Conservation (phyloP, 768 basidiomycete species). For the Termitomyces sp. region DNA sequence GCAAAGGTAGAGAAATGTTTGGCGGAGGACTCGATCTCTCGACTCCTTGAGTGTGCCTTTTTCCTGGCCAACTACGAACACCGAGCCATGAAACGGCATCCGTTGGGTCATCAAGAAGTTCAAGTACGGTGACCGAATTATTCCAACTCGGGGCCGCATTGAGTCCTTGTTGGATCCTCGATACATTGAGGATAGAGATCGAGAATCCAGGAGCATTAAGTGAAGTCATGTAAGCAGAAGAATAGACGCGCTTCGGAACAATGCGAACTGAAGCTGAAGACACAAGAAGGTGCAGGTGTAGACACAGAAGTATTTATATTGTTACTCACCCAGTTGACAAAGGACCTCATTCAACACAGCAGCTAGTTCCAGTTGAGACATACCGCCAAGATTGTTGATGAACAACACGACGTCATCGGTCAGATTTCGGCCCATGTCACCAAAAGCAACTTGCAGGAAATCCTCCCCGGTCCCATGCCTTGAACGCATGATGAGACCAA, state of each 20-base stretch:
- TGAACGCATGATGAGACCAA: constrained; percentile 31
- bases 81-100: constrained; percentile 38
- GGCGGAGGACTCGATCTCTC: not conserved
- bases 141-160: not conserved
- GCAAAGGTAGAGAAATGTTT: not conserved
- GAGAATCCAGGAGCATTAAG: constrained; percentile 59
- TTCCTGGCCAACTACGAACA: constrained; percentile 22
- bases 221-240: constrained; percentile 51
- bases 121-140: constrained; percentile 16
- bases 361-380: constrained; percentile 46
- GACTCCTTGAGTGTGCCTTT: not conserved
- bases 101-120: constrained; percentile 36
- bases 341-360: constrained; percentile 40
- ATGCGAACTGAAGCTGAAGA: constrained; percentile 23
- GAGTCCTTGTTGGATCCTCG: constrained; percentile 19
- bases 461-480: constrained; percentile 30
- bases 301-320: not conserved
- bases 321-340: constrained; percentile 31
- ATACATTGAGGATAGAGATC: constrained; percentile 42
- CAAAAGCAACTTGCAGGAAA: constrained; percentile 4
- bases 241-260: constrained; percentile 35
- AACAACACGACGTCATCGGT: constrained; percentile 44
- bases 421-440: constrained; percentile 23
- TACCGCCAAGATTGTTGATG: constrained; percentile 51
- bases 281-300: not conserved